Evolutionary conservation across 345 rosid species (phyloP).

Genomic region (Clarkia xantiana): DNA sequence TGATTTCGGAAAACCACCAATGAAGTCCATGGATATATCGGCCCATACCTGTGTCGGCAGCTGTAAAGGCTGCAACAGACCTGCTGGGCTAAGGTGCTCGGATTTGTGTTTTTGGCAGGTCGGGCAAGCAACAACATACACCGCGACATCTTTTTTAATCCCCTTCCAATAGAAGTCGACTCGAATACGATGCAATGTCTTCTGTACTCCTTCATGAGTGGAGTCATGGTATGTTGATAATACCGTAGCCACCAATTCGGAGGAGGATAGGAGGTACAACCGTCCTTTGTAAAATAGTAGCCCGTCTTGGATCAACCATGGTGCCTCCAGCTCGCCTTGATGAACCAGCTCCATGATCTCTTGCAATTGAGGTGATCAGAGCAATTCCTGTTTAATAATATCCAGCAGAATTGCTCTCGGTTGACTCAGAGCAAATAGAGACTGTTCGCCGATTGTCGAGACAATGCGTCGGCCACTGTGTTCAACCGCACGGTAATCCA

Average conservation of each 20-base stretch:
- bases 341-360: not conserved
- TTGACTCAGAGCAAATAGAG: not conserved
- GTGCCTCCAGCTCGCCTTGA: too few species aligned
- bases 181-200: not conserved
- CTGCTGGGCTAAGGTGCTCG: conserved; percentile 3
- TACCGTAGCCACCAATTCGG: too few species aligned
- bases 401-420: not conserved
- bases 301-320: too few species aligned
- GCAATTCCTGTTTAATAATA: not conserved
- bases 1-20: too few species aligned
- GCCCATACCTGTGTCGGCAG: not conserved
- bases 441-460: too few species aligned
- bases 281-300: too few species aligned
- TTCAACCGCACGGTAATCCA: not conserved
- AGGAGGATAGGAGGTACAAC: too few species aligned
- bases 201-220: too few species aligned
- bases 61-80: conserved; percentile 1
- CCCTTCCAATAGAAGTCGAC: not conserved
- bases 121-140: not conserved
- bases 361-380: not conserved
- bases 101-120: conserved; percentile 1
- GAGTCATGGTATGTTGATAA: too few species aligned
- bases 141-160: not conserved
- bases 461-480: conserved; percentile 1
- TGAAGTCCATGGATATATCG: too few species aligned